A percentile compares a stretch with the other conserved stretches of the same genome.
Conservation (phyloP, 352 stramenopile species). For the Globisporangium megalacanthum region DNA sequence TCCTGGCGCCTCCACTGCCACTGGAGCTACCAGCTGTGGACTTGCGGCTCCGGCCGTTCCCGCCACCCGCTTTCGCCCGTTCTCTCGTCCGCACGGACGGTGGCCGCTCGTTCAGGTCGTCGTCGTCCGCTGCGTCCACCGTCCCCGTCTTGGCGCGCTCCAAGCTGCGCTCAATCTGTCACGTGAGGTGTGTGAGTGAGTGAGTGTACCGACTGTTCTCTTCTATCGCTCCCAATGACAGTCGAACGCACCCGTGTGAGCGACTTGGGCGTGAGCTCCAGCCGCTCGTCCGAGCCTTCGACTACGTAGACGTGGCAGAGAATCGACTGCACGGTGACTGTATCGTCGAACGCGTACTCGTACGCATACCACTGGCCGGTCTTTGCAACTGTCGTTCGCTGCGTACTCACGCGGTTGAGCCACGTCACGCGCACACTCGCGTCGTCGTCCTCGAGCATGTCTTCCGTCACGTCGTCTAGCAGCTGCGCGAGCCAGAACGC, state of each 20-base stretch:
- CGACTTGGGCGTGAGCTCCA: slow-evolving; percentile 67
- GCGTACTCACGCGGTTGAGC: slow-evolving; percentile 35
- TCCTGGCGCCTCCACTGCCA: slow-evolving; percentile 7
- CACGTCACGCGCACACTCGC: slow-evolving; percentile 50
- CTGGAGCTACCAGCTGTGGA: slow-evolving; percentile 1
- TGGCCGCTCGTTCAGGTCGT: slow-evolving; percentile 50
- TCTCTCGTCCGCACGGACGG: slow-evolving; percentile 25
- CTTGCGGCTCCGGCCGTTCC: slow-evolving; percentile 2
- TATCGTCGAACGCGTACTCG: slow-evolving; percentile 52
- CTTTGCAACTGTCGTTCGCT: no score
- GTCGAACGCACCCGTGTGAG: slow-evolving; percentile 30
- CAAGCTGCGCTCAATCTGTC: slow-evolving; percentile 28
- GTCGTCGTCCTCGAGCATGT: slow-evolving; percentile 53
- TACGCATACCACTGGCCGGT: slow-evolving; percentile 33
- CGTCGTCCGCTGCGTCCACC: slow-evolving; percentile 20
- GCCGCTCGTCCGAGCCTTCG: slow-evolving; percentile 26
- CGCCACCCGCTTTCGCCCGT: slow-evolving; percentile 8
- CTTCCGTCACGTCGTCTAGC: slow-evolving; percentile 68
- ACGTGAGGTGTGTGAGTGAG: not conserved
- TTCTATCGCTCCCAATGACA: not conserved
- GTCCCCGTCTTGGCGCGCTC: slow-evolving; percentile 26
- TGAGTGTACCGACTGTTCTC: no score
- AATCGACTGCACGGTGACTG: slow-evolving; percentile 57
- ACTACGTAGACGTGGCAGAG: slow-evolving; percentile 64
- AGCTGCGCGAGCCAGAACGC: slow-evolving; percentile 70